Evolutionary conservation across 2,329 filamentous ascomycete species (phyloP).

Genomic region (Xylariaceae sp.): DNA sequence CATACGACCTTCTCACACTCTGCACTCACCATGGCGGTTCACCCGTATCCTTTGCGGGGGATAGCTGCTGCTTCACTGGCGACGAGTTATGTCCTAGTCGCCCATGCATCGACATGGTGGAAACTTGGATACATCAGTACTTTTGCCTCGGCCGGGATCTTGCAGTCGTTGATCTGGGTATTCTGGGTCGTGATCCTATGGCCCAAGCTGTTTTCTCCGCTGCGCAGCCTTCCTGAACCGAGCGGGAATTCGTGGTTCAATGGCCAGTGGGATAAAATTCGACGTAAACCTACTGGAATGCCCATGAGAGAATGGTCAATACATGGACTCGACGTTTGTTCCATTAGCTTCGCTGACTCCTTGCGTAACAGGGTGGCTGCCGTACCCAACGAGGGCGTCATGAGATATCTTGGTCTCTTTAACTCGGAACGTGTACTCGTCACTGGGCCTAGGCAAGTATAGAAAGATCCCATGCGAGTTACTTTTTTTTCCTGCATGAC

Average conservation of each 20-base stretch:
- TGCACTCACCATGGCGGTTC: slow-evolving; percentile 18
- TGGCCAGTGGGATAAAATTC: slow-evolving; percentile 47
- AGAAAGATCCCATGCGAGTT: too few relatives aligned
- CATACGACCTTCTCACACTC: not conserved
- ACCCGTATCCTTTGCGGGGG: slow-evolving; percentile 28
- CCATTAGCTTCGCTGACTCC: slow-evolving; percentile 15
- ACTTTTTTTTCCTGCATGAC: too few relatives aligned
- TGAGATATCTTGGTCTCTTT: slow-evolving; percentile 57
- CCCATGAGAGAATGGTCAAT: slow-evolving; percentile 49
- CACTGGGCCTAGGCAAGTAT: slow-evolving; percentile 59
- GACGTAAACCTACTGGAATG: slow-evolving; percentile 38
- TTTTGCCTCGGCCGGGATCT: slow-evolving; percentile 37
- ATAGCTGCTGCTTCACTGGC: slow-evolving; percentile 30
- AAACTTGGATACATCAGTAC: slow-evolving; percentile 29
- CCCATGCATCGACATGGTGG: slow-evolving; percentile 31
- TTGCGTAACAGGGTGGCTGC: slow-evolving; percentile 48
- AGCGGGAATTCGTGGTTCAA: slow-evolving; percentile 42
- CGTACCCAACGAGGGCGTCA: slow-evolving; percentile 65
- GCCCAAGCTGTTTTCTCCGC: slow-evolving; percentile 49
- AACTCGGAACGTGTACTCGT: slow-evolving; percentile 38
- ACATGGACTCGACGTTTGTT: not conserved
- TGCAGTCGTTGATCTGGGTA: slow-evolving; percentile 35
- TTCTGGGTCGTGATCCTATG: slow-evolving; percentile 47
- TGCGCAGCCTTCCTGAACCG: slow-evolving; percentile 48
- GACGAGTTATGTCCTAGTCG: slow-evolving; percentile 32